Percentiles rank a stretch among this genome's conserved stretches.
Conservation (phyloP, 2,329 filamentous ascomycete species). For the Phialemonium atrogriseum region DNA sequence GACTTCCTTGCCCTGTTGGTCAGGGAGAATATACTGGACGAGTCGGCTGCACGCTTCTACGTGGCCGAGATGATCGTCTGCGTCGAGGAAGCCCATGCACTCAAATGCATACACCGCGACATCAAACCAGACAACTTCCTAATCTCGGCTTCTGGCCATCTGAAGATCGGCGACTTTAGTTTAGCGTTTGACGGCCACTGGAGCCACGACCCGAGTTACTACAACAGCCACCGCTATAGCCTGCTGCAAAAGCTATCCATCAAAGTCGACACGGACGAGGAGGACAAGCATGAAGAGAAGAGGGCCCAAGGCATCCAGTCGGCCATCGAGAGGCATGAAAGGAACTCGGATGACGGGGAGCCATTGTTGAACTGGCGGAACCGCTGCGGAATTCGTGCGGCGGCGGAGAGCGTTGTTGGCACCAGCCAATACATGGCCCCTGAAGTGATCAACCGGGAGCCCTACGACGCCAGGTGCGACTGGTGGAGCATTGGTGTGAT, state of each 20-base stretch:
- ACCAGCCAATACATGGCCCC: constrained; percentile 99
- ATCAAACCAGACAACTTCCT: constrained; percentile 97
- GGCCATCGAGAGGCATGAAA: constrained; percentile 27
- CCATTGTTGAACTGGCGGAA: constrained; percentile 63
- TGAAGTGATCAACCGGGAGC: constrained; percentile 74
- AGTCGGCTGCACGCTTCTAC: constrained; percentile 76
- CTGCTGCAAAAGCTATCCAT: constrained; percentile 72
- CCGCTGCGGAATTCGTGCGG: constrained; percentile 56
- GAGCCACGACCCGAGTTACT: constrained; percentile 84
- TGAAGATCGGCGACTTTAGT: constrained; percentile 95
- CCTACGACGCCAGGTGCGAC: constrained; percentile 89
- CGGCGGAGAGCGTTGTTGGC: constrained; percentile 81
- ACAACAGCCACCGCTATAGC: constrained; percentile 71
- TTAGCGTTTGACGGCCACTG: constrained; percentile 93
- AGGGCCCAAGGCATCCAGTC: constrained; percentile 29
- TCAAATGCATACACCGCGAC: constrained; percentile 89
- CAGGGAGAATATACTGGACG: constrained; percentile 73
- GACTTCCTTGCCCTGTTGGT: constrained; percentile 87
- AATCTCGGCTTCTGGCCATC: constrained; percentile 76
- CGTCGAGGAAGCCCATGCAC: constrained; percentile 81
- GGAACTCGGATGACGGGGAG: constrained; percentile 25
- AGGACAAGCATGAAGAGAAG: constrained; percentile 52
- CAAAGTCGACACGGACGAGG: constrained; percentile 61
- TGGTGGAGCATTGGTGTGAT: constrained; percentile 97
- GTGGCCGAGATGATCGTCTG: constrained; percentile 93